Base-by-base conservation (phyloP, 2,329 filamentous ascomycete species). In the Thermothelomyces thermophilus region DNA sequence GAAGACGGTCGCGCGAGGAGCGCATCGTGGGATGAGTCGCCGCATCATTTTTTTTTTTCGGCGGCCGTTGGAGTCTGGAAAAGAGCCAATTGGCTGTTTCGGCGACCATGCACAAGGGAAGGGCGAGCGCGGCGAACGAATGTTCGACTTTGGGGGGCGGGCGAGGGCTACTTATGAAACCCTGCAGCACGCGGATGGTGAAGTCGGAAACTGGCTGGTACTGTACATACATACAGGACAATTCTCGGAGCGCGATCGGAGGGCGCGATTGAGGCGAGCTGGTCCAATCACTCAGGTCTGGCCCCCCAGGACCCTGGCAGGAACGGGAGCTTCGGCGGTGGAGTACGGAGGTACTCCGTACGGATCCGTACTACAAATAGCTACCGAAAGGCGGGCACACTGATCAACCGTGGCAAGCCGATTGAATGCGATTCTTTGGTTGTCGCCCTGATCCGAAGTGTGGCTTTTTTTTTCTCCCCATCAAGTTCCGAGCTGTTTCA, bases 21-120 rank as follows among this genome's bases (percentile, higher is more conserved):
- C 67, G 55, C 69, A 56, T 26, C 57, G 51, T 1, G 54, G 40
- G 36, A 60, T 45, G 28, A 57, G 48, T 36, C 50, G 55, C 33
- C 58, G 69, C 20, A 77, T 67, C 74, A 77, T 77, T 41, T 46
- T 58, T n/a, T n/a, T n/a, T n/a, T n/a, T n/a, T n/a, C n/a, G 45
- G 47, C 37, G 50, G 28, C 40, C 22, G 30, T 24, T 31, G 30
- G 24, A 9, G 9, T 11, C 22, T 14, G 3, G 39, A 4, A 14
- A 13, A 26, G n/a, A 22, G 8, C 35, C 39, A 41, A 43, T 39
- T 44, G 35, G 28, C 13, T 33, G 28, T 33, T 17, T 3, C 22
- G 4, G 17, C 4, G 17, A n/a, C 16, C 28, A 26, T 19, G 11
- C 10, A 39, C 33, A 16, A 14, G 10, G 35, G 13, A 17, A 44